Percentiles rank a stretch among this genome's conserved stretches.
phyloP scores from a whole-genome alignment of 257 asterid genomes.

The Solanum arcanum region DNA sequence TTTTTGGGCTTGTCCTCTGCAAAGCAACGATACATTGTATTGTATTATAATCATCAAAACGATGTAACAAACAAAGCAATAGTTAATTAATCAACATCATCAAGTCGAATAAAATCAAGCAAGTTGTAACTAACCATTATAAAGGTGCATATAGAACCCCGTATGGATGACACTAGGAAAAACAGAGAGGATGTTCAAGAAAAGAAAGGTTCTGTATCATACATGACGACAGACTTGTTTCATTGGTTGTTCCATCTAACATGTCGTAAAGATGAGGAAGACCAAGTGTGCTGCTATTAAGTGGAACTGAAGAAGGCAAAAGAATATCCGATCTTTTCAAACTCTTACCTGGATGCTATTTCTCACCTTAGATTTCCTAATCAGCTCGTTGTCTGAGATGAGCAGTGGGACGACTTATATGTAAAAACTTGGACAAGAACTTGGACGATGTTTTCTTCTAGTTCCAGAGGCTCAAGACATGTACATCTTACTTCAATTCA shows the following conservation, averaged over 20 bases:
- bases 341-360: neutral
- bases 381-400: neutral
- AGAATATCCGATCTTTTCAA: neutral
- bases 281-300: neutral
- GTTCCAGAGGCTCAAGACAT: neutral
- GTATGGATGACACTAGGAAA: neutral
- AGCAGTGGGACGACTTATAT: neutral
- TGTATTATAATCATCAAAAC: neutral
- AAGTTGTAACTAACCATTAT: neutral
- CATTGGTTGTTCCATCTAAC: neutral
- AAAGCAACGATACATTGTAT: neutral
- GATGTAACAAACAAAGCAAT: neutral
- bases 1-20: slow-evolving; percentile 35
- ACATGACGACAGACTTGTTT: neutral
- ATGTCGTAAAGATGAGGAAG: neutral
- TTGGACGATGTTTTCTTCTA: neutral
- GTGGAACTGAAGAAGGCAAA: neutral
- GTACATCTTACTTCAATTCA: neutral
- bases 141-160: neutral
- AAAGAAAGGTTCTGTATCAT: neutral
- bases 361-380: neutral
- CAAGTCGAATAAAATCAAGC: neutral
- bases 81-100: neutral
- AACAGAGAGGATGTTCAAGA: neutral
- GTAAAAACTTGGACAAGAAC: neutral